Base-by-base conservation (phyloP, 139 green algal genomes). In the Chlamydomonas sp. region DNA sequence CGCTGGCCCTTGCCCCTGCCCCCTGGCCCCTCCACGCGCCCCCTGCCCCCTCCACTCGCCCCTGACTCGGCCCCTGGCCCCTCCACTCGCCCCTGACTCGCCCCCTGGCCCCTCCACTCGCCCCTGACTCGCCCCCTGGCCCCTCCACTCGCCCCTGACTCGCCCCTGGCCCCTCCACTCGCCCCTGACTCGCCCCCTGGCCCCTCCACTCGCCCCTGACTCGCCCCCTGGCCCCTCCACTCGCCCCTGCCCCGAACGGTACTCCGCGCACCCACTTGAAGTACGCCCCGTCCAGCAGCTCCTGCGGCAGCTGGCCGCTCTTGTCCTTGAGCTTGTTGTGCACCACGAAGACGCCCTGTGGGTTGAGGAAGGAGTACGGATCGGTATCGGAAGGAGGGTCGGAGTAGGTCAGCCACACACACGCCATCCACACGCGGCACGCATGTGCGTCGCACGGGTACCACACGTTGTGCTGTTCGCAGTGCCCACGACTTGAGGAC, bases 311-410 rank as follows among this genome's bases (percentile, higher is more conserved):
- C 63, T 14, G 0, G 9, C 84, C 84, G 2, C 1, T 71, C 74
- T 88, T 88, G 20, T 8, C 6, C 75, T 88, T 88, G 49, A 69
- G 49, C 84, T 88, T 88, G 84, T 88, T 88, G 63, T 88, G 84
- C 4, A 88, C 84, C 7, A 88, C 84, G 31, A 88, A 88, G 57
- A 88, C 84, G 15, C 84, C 84, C 84, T 88, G 83, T 3, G 15
- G 6, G 71, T 18, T 4, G 20, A 5, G 2, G 71, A 15, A 73
- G 1, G 12, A 15, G 31, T 49, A 73, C 1, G 9, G 12, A 15
- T 4, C 4, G 68, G 68, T 1, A 6, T 6, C 68, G 9, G 1
- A 2, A 20, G 9, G 9, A 12, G 68, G 68, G 12, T 1, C 31
- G 31, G 31, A 49, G 31, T 49, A 49, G 31, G 31, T 49, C 31